A percentile compares a stretch with the other conserved stretches of the same genome.
Conservation (phyloP, 768 basidiomycete genomes). For the Lentinula edodes region DNA sequence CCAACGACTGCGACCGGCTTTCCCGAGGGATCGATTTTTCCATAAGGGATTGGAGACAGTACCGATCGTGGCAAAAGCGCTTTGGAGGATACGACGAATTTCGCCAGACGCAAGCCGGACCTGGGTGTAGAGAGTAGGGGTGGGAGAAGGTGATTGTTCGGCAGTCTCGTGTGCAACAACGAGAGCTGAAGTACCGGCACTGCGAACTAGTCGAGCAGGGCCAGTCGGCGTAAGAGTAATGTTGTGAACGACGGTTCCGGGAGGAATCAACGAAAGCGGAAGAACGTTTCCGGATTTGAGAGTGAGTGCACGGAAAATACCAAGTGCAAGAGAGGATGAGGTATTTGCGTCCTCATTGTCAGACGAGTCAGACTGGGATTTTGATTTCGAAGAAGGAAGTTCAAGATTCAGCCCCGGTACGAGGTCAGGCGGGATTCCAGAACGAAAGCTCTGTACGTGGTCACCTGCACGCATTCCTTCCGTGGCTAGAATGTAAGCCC, state of each 20-base stretch:
- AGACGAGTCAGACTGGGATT: conserved; percentile 6
- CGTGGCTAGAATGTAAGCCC: conserved; percentile 91
- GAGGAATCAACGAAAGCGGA: conserved; percentile 84
- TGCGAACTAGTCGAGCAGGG: conserved; percentile 77
- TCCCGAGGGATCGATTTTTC: conserved; percentile 80
- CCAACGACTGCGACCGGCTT: conserved; percentile 88
- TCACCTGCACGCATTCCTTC: conserved; percentile 89
- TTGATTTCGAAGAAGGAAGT: conserved; percentile 9
- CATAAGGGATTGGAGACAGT: conserved; percentile 88
- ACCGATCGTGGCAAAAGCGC: conserved; percentile 86
- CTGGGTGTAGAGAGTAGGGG: conserved; percentile 50
- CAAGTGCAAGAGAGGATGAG: conserved; percentile 68
- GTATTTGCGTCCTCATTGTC: conserved; percentile 13
- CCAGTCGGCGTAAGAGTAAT: conserved; percentile 73
- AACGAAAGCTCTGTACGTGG: conserved; percentile 77
- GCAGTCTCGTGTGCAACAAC: conserved; percentile 73
- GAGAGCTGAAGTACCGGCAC: conserved; percentile 83
- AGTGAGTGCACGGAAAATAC: conserved; percentile 77
- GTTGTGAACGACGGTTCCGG: conserved; percentile 87
- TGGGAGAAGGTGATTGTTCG: conserved; percentile 28
- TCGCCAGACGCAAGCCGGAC: conserved; percentile 91
- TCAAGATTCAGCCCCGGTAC: conserved; percentile 45
- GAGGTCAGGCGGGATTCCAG: conserved; percentile 74
- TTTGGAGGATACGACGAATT: conserved; percentile 76
- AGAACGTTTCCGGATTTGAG: conserved; percentile 92